Base-by-base conservation (phyloP, 192 early-diverging fungal species). In the Phlyctochytrium bullatum region DNA sequence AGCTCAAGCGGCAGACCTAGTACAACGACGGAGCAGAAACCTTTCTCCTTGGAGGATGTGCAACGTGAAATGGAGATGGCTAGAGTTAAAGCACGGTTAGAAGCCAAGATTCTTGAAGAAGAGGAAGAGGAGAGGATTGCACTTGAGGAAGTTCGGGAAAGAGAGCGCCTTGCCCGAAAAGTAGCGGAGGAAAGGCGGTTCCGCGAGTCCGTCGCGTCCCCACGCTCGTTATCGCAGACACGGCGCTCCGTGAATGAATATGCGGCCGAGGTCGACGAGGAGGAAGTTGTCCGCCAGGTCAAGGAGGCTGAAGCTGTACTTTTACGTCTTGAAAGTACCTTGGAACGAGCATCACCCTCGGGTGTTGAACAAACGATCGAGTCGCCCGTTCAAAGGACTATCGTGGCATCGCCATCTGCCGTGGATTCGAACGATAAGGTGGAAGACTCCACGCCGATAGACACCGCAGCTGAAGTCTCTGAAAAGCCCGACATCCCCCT, bases 1-100 rank as follows among this genome's bases (percentile, higher is more conserved):
- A 6, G 4, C 6, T 10, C 54, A 57, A n/a, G 10, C 12, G 40
- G 12, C 12, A n/a, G n/a, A n/a, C 54, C 54, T 57, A 25, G 12
- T 6, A 27, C 10, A 27, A 10, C 54, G 4, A 6, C 40, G 20
- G 10, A 47, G 40, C 10, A 14, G 27, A 57, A 57, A 25, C 54
- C 12, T 10, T 28, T 28, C 12, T 59, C 70, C 6, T 64, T 64
- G 6, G 70, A 65, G 29, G 70, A 72, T 50, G 63, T 72, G 52
- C 34, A 28, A 32, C 62, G 64, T 23, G 70, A 72, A 52, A 72
- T 72, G 70, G 64, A 72, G 40, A 57, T 65, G 29, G 70, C 70
- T 34, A 20, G 70, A 10, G 54, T 27, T 24, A 57, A 57, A 25
- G 54, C 54, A 14, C 12, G 54, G 27, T 27, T 57, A 28, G 54